These are phyloP conservation scores for Wickerhamiella lipophila DNA, from an alignment of 805 yeast genomes.

Conservation along the genomic window DNA sequence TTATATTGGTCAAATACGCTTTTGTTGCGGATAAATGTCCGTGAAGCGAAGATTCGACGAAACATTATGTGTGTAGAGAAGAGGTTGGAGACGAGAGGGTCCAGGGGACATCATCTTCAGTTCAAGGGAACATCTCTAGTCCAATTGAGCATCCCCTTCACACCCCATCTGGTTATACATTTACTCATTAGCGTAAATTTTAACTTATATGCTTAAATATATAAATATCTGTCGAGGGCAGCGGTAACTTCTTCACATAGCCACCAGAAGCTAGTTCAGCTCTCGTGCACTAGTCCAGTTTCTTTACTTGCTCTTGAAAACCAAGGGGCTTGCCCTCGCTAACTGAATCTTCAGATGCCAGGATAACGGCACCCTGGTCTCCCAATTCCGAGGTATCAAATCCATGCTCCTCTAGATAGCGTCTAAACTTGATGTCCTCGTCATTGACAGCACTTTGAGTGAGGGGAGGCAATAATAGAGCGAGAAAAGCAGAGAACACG, in stretches of 20 bases:
- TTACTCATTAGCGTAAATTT: no score
- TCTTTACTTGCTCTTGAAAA: background rate
- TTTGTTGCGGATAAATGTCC: conserved; percentile 1
- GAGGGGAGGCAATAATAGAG: conserved; percentile 64
- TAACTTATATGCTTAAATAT: no score
- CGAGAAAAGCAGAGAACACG: conserved; percentile 53
- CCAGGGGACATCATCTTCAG: no score
- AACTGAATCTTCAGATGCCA: background rate
- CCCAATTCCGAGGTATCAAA: conserved; percentile 54
- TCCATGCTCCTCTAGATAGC: conserved; percentile 54
- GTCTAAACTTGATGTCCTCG: conserved; percentile 63
- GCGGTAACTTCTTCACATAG: no score
- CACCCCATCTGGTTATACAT: no score
- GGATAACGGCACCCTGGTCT: background rate
- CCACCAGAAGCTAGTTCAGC: no score
- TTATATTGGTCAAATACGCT: conserved; percentile 31
- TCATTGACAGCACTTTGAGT: conserved; percentile 70
- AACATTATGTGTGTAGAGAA: background rate
- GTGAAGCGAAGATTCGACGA: background rate
- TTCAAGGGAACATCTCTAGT: no score
- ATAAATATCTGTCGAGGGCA: no score
- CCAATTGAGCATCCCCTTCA: no score
- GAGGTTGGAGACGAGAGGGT: background rate
- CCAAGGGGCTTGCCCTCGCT: conserved; percentile 1
- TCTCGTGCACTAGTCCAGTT: background rate